A percentile compares a stretch with the other conserved stretches of the same genome.
phyloP scores from a whole-genome alignment of 1,139 yeast genomes.

The Blastobotrys arbuscula region DNA sequence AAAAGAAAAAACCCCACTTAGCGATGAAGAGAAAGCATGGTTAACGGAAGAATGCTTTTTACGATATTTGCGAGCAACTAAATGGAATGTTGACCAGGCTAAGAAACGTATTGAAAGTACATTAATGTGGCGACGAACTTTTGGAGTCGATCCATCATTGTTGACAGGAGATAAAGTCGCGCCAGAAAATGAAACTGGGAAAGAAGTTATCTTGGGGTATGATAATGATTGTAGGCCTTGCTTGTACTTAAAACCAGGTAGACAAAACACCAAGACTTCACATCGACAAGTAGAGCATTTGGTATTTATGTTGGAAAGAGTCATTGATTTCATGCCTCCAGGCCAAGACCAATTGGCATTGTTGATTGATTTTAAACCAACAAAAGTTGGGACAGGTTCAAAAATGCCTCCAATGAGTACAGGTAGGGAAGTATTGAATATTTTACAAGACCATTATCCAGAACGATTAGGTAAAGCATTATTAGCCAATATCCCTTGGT shows the following conservation, averaged over 20 bases:
- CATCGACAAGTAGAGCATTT: slow-evolving; percentile 87
- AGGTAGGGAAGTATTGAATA: slow-evolving; percentile 77
- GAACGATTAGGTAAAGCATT: slow-evolving; percentile 90
- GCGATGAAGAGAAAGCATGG: slow-evolving; percentile 77
- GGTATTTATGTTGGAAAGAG: slow-evolving; percentile 85
- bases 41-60: slow-evolving; percentile 81
- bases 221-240: slow-evolving; percentile 90
- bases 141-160: slow-evolving; percentile 61
- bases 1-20: slow-evolving; percentile 36
- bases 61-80: slow-evolving; percentile 84
- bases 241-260: slow-evolving; percentile 80
- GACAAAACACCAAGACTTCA: slow-evolving; percentile 85
- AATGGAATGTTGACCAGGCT: slow-evolving; percentile 72
- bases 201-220: slow-evolving; percentile 80
- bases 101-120: slow-evolving; percentile 70
- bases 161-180: slow-evolving; percentile 61
- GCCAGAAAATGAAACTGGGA: slow-evolving; percentile 79
- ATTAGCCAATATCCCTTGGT: slow-evolving; percentile 86
- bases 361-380: slow-evolving; percentile 80
- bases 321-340: slow-evolving; percentile 88
- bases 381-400: slow-evolving; percentile 47
- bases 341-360: slow-evolving; percentile 88
- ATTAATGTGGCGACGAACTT: slow-evolving; percentile 85
- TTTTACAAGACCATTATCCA: slow-evolving; percentile 92
- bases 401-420: slow-evolving; percentile 80